Conservation (phyloP, 768 basidiomycete species). For the Sporobolomyces pararoseus region DNA sequence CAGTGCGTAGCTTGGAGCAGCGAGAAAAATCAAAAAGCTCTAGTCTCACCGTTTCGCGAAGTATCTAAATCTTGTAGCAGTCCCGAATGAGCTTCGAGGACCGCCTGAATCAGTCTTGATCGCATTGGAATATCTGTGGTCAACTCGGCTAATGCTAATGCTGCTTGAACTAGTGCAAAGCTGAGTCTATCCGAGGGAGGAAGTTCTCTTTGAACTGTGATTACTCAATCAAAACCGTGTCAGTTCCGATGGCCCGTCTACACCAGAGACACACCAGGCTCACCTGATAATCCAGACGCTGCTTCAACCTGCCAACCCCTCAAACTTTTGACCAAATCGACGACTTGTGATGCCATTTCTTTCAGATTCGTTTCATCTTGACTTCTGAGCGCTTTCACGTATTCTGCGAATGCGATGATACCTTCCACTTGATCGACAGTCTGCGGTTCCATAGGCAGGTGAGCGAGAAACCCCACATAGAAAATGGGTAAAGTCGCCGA, state of each 20-base stretch:
- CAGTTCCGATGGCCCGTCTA: background rate
- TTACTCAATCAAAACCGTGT: no score
- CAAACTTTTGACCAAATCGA: conserved; percentile 18
- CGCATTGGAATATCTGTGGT: conserved; percentile 44
- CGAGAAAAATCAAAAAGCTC: no score
- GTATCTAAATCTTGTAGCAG: conserved; percentile 7
- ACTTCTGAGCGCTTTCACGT: background rate
- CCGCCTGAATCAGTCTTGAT: background rate
- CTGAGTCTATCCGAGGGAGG: conserved; percentile 53
- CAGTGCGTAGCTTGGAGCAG: background rate
- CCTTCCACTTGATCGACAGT: conserved; percentile 30
- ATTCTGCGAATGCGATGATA: conserved; percentile 12
- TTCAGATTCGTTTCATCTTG: background rate
- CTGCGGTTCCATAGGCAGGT: background rate
- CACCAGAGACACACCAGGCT: background rate
- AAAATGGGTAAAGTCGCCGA: conserved; percentile 17
- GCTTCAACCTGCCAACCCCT: conserved; percentile 30
- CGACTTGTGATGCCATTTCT: conserved; percentile 3
- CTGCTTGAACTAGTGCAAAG: conserved; percentile 69
- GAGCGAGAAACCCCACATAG: conserved; percentile 6
- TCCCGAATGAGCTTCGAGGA: background rate
- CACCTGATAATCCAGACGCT: conserved; percentile 33
- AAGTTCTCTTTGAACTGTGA: background rate
- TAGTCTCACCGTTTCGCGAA: conserved; percentile 3
- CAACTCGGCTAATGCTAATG: conserved; percentile 67